Conservation (phyloP, 1,284 basidiomycete genomes). For the Cutaneotrichosporon cutaneum region DNA sequence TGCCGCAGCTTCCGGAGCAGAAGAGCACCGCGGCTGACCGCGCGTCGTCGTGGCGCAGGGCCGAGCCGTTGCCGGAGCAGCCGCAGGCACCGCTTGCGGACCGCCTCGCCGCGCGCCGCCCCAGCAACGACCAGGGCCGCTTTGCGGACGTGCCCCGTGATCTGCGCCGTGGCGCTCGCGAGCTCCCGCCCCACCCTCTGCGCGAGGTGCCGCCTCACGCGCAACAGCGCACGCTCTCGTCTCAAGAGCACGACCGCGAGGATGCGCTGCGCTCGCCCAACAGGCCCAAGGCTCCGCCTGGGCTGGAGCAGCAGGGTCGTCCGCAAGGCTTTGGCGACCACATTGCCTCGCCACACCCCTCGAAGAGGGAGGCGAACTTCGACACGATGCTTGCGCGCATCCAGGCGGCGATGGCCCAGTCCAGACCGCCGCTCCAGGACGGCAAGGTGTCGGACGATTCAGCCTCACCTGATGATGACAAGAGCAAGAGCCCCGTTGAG, state of each 20-base stretch:
- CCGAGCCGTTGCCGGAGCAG: constrained; percentile 11
- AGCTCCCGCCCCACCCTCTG: constrained; percentile 1
- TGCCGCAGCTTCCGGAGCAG: constrained; percentile 1
- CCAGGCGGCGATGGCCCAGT: constrained; percentile 70
- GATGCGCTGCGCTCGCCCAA: neutral
- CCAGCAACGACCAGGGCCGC: constrained; percentile 9
- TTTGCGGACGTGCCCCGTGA: constrained; percentile 1
- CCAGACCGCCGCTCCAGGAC: constrained; percentile 57
- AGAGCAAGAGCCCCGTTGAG: neutral
- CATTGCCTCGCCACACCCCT: constrained; percentile 16
- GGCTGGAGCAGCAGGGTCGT: neutral
- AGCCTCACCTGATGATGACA: neutral
- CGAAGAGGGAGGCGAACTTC: constrained; percentile 63
- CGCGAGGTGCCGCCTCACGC: constrained; percentile 1
- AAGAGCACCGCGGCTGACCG: constrained; percentile 12
- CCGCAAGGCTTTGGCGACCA: constrained; percentile 4
- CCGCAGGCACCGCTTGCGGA: neutral
- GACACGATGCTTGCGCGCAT: constrained; percentile 85
- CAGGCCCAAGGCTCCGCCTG: neutral
- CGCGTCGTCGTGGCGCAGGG: constrained; percentile 18
- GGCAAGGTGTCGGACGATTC: neutral
- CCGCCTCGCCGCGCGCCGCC: constrained; percentile 6
- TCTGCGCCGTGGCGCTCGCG: neutral
- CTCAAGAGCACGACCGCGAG: neutral
- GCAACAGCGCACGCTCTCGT: neutral